phyloP scores from a whole-genome alignment of 768 basidiomycete genomes.

The Boletellus ananiceps region DNA sequence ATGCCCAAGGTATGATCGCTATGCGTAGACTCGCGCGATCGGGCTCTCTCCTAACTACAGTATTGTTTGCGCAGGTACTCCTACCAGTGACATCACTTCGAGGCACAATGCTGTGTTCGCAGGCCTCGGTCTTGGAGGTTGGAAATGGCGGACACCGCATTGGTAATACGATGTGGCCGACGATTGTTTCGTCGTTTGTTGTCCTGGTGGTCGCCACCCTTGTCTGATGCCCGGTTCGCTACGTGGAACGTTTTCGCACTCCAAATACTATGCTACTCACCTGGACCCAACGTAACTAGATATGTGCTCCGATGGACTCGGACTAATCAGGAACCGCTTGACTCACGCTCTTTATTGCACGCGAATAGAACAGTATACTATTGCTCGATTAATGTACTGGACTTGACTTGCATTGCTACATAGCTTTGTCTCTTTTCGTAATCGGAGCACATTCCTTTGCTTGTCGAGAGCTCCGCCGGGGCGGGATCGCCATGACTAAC shows the following conservation, averaged over 20 bases:
- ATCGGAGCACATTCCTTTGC: neutral
- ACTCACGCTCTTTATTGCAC: neutral
- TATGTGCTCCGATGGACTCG: neutral
- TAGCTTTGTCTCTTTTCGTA: slow-evolving; percentile 11
- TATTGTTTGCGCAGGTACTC: slow-evolving; percentile 27
- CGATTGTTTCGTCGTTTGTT: neutral
- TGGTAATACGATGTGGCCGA: slow-evolving; percentile 5
- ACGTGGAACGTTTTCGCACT: neutral
- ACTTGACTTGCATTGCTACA: slow-evolving; percentile 6
- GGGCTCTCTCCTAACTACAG: neutral
- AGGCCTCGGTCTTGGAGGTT: slow-evolving; percentile 4
- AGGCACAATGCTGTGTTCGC: slow-evolving; percentile 18
- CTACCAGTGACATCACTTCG: slow-evolving; percentile 30
- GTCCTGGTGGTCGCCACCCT: slow-evolving; percentile 4
- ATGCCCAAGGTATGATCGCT: slow-evolving; percentile 39
- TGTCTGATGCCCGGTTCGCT: neutral
- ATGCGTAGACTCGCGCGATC: neutral
- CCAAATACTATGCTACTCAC: too few species aligned
- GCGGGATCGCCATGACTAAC: neutral
- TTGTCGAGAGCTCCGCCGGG: too few species aligned
- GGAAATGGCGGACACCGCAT: neutral
- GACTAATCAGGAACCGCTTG: neutral
- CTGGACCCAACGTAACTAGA: neutral
- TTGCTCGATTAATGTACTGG: neutral
- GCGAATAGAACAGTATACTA: slow-evolving; percentile 4